phyloP scores from a whole-genome alignment of 2,329 filamentous ascomycete species.

The Ramularia endophylla region DNA sequence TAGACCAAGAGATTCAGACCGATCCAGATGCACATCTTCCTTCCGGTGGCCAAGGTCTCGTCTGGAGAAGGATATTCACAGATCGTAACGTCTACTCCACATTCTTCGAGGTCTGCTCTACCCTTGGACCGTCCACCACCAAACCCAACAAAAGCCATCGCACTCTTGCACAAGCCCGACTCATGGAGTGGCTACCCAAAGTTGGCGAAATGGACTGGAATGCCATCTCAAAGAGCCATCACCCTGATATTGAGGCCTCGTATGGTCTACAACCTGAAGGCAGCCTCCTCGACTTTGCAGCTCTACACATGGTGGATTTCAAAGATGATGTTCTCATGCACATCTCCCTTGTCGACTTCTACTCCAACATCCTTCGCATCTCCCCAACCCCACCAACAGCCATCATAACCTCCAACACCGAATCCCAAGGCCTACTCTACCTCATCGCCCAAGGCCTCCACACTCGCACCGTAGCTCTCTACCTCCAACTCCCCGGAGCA shows the following conservation, averaged over 20 bases:
- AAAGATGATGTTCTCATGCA: slow-evolving; percentile 55
- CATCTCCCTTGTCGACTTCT: slow-evolving; percentile 54
- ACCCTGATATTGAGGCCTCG: slow-evolving; percentile 45
- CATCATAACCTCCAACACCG: slow-evolving; percentile 1
- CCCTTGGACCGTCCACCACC: slow-evolving; percentile 29
- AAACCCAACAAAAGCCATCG: slow-evolving; percentile 46
- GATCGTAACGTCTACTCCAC: slow-evolving; percentile 54
- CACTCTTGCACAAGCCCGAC: slow-evolving; percentile 54
- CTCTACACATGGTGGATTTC: slow-evolving; percentile 51
- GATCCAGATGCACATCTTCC: slow-evolving; percentile 18
- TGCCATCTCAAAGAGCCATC: slow-evolving; percentile 46
- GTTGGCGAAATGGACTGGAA: slow-evolving; percentile 51
- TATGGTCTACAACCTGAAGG: slow-evolving; percentile 31
- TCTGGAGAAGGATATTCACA: slow-evolving; percentile 58
- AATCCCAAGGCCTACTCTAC: slow-evolving; percentile 42
- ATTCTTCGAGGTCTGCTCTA: slow-evolving; percentile 48
- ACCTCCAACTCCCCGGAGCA: slow-evolving; percentile 44
- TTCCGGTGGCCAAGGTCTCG: slow-evolving; percentile 42
- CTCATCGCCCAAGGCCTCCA: slow-evolving; percentile 48
- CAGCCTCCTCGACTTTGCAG: slow-evolving; percentile 50
- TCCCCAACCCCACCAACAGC: not conserved
- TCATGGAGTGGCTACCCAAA: slow-evolving; percentile 53
- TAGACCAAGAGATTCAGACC: slow-evolving; percentile 38
- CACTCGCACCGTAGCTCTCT: slow-evolving; percentile 44
- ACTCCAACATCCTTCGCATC: slow-evolving; percentile 43